Conservation (phyloP, 164 flowering plant species). For the grape (Vitis vinifera) region DNA sequence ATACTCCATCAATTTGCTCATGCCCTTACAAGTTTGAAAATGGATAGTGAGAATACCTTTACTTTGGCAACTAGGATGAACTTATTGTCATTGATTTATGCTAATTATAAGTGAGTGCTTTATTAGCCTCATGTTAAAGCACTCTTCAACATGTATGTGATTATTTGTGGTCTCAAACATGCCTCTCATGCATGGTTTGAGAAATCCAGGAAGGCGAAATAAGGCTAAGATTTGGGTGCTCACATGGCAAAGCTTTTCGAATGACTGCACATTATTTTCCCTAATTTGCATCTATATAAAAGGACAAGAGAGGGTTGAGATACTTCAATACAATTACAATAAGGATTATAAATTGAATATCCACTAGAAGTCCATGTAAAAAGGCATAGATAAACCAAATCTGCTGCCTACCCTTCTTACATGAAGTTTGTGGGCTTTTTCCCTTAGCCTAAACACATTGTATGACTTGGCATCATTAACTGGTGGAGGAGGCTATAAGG, state of each 20-base stretch:
- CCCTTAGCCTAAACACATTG: constrained; percentile 98
- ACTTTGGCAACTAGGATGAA: too few relatives aligned
- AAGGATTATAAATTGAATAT: too few relatives aligned
- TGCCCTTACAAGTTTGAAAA: too few relatives aligned
- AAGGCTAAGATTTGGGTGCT: not conserved
- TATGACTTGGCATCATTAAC: constrained; percentile 95
- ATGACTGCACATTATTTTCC: constrained; percentile 98
- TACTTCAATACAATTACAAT: not conserved
- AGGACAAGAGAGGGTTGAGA: not conserved
- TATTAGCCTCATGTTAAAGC: too few relatives aligned
- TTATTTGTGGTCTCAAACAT: too few relatives aligned
- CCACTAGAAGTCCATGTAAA: not conserved
- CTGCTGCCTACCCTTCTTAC: constrained; percentile 77
- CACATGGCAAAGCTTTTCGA: constrained; percentile 99
- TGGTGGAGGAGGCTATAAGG: constrained; percentile 93
- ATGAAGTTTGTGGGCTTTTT: constrained; percentile 95
- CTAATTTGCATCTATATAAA: constrained; percentile 91
- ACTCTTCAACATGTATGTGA: too few relatives aligned
- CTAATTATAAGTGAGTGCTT: too few relatives aligned
- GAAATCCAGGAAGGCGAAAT: too few relatives aligned
- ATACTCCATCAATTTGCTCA: too few relatives aligned
- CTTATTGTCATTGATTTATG: too few relatives aligned
- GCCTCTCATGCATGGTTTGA: too few relatives aligned
- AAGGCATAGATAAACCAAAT: constrained; percentile 3
- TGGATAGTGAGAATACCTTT: too few relatives aligned